Percentiles rank a stretch among this genome's conserved stretches.
Conservation (phyloP, 768 basidiomycete genomes). For the Russula griseocarnosa region DNA sequence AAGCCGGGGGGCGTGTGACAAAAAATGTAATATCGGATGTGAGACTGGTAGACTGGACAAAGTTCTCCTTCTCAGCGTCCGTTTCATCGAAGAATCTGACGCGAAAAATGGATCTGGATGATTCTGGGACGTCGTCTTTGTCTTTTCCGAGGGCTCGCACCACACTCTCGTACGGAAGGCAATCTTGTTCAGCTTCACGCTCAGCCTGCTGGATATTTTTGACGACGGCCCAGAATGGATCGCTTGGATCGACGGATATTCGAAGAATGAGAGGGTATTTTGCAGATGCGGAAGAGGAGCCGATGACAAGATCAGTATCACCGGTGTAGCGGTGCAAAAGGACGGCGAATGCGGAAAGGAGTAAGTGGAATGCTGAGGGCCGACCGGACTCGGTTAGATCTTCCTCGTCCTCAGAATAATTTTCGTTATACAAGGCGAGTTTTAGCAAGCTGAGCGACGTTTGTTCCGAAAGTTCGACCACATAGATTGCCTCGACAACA, state of each 20-base stretch:
- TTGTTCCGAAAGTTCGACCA: constrained; percentile 65
- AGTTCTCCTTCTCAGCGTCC: constrained; percentile 65
- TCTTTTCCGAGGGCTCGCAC: constrained; percentile 62
- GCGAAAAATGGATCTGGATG: constrained; percentile 67
- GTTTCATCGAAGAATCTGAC: constrained; percentile 97
- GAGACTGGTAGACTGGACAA: constrained; percentile 72
- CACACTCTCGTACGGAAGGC: constrained; percentile 75
- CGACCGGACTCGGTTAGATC: constrained; percentile 43
- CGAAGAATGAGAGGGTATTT: constrained; percentile 81
- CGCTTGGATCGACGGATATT: constrained; percentile 73
- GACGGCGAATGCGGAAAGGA: constrained; percentile 88
- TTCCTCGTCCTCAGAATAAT: constrained; percentile 47
- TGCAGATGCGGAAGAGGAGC: constrained; percentile 73
- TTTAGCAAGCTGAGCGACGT: constrained; percentile 77
- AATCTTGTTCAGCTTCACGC: constrained; percentile 75
- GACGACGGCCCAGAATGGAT: constrained; percentile 87
- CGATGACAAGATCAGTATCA: constrained; percentile 90
- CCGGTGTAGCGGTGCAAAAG: constrained; percentile 93
- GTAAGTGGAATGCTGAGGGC: constrained; percentile 86
- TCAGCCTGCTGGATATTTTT: constrained; percentile 81
- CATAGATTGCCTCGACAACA: constrained; percentile 80
- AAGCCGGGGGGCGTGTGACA: constrained; percentile 66
- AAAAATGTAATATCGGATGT: constrained; percentile 94
- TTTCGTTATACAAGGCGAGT: constrained; percentile 70
- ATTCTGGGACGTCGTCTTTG: constrained; percentile 56